phyloP scores from a whole-genome alignment of 1,139 yeast species.

The Pichia sp. region DNA sequence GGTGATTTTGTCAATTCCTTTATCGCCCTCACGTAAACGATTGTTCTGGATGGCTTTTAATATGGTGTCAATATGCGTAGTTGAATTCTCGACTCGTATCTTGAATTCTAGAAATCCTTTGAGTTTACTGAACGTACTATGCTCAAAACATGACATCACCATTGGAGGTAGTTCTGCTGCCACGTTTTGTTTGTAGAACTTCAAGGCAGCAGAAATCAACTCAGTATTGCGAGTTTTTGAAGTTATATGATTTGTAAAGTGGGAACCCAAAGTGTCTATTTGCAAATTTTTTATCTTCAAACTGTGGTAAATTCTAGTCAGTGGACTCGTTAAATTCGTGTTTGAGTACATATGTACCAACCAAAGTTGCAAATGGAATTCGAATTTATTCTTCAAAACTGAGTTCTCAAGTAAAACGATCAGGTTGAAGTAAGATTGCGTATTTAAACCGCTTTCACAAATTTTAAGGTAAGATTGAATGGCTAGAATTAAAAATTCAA shows the following conservation, averaged over 20 bases:
- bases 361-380: constrained; percentile 69
- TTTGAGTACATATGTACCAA: constrained; percentile 59
- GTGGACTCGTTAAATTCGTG: constrained; percentile 52
- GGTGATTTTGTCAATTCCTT: constrained; percentile 1
- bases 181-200: constrained; percentile 48
- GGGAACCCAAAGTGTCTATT: constrained; percentile 67
- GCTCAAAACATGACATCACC: constrained; percentile 48
- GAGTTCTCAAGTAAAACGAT: constrained; percentile 48
- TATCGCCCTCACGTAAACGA: constrained; percentile 8
- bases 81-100: constrained; percentile 38
- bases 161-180: constrained; percentile 47
- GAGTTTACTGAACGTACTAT: constrained; percentile 56
- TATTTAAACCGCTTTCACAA: constrained; percentile 13
- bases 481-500: constrained; percentile 58
- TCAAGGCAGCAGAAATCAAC: constrained; percentile 25
- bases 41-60: constrained; percentile 11
- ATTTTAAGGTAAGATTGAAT: constrained; percentile 32
- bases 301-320: constrained; percentile 47
- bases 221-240: constrained; percentile 31
- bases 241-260: constrained; percentile 47
- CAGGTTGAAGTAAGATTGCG: constrained; percentile 32
- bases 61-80: constrained; percentile 28
- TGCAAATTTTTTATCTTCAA: constrained; percentile 75
- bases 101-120: constrained; percentile 57
- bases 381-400: constrained; percentile 50